Base-by-base conservation (phyloP, 2,329 filamentous ascomycete species). In the Penicillium paneum region DNA sequence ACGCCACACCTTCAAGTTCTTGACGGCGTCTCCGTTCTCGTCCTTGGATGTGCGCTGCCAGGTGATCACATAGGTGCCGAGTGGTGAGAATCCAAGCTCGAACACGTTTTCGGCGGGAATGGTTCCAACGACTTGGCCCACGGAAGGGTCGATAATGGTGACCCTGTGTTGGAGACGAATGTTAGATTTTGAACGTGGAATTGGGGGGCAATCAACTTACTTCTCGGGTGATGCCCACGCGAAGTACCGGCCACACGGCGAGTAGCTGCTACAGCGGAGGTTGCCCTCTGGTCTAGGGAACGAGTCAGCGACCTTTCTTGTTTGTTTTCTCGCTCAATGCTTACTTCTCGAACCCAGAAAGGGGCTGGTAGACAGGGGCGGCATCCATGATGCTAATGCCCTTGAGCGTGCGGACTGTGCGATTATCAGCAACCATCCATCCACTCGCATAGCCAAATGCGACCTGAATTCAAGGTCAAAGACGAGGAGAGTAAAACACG, bases 1-100 rank as follows among this genome's bases (percentile, higher is more conserved):
- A 71, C 86, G 86, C 94, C 94, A 99, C 66, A 99, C 87, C 81
- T 97, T 97, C 62, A 99, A 80, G 73, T 99, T 99, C 83, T 96
- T 97, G 65, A 85, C 87, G 42, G 94, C 91, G 74, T 97, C 91
- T 54, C 94, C 94, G 57, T 89, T 87, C 69, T 93, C 93, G 69
- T 97, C 93, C 79, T 97, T 97, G 63, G 84, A 82, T 8, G 91
- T 89, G 34, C 94, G 87, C 79, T 99, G 93, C 91, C 92, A 97
- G 50, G 94, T 97, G 71, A 96, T 96, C 71, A 97, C 80, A 75
- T 90, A 99, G 54, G 90, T 94, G 58, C 94, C 94, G 52, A 86
- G 81, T 5, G 93, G 94, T 26, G 94, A 99, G 78, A 99, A 99
- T 62, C 88, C 90, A 57, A 99, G 80, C 74, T 99, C 94, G 78